phyloP scores from a whole-genome alignment of 1,284 basidiomycete genomes.

The Apiotrichum laibachii region DNA sequence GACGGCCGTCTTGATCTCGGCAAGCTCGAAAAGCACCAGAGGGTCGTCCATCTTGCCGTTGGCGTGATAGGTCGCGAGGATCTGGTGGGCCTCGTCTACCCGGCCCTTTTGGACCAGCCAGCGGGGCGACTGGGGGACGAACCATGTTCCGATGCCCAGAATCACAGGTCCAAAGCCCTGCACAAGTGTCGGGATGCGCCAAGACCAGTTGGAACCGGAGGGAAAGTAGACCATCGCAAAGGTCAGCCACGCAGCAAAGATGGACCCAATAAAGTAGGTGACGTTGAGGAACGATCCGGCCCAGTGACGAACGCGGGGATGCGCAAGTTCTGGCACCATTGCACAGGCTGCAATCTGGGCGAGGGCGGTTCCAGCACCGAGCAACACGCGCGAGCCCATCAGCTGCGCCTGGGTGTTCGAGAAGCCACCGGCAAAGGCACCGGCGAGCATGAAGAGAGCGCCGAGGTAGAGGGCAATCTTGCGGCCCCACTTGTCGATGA shows the following conservation, averaged over 20 bases:
- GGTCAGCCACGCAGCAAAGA: slow-evolving; percentile 46
- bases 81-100: slow-evolving; percentile 55
- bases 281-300: slow-evolving; percentile 10
- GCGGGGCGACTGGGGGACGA: slow-evolving; percentile 65
- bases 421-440: slow-evolving; percentile 21
- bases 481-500: slow-evolving; percentile 25
- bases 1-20: slow-evolving; percentile 51
- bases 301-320: slow-evolving; percentile 27
- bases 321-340: slow-evolving; percentile 26
- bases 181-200: slow-evolving; percentile 61
- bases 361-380: slow-evolving; percentile 26
- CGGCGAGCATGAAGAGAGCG: slow-evolving; percentile 29
- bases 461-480: slow-evolving; percentile 27
- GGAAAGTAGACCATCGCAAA: slow-evolving; percentile 34
- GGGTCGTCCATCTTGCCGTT: slow-evolving; percentile 46
- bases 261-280: slow-evolving; percentile 43
- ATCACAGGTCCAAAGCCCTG: slow-evolving; percentile 55
- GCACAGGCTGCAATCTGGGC: slow-evolving; percentile 19
- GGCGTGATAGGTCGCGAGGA: slow-evolving; percentile 65
- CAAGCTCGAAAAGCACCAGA: slow-evolving; percentile 48
- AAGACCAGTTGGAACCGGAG: slow-evolving; percentile 28
- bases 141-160: slow-evolving; percentile 45
- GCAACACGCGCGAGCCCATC: slow-evolving; percentile 27
- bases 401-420: slow-evolving; percentile 8
- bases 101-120: slow-evolving; percentile 62